Conservation (phyloP, 1,139 yeast genomes). For the Wickerhamomyces sp. region DNA sequence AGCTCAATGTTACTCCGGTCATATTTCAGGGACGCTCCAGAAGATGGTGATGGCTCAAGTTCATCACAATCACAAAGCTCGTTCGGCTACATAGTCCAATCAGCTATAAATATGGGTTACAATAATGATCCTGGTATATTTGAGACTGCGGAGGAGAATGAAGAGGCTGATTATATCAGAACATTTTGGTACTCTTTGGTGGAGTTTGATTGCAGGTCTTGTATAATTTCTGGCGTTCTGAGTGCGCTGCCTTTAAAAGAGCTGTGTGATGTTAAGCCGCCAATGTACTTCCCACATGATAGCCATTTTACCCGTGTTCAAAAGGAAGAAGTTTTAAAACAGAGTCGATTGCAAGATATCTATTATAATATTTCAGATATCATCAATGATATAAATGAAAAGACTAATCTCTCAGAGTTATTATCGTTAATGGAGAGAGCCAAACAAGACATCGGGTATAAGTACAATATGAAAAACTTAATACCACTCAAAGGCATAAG, state of each 20-base stretch:
- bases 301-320: constrained; percentile 1
- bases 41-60: constrained; percentile 34
- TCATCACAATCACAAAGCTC: constrained; percentile 31
- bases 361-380: background rate
- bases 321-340: constrained; percentile 2
- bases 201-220: constrained; percentile 5
- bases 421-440: background rate
- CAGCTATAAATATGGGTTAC: constrained; percentile 33
- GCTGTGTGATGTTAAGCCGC: constrained; percentile 3
- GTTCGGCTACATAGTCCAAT: constrained; percentile 30
- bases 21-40: constrained; percentile 36
- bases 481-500: background rate
- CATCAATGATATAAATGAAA: constrained; percentile 1
- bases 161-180: constrained; percentile 6
- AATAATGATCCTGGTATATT: constrained; percentile 34
- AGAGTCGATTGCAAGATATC: background rate
- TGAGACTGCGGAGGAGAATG: background rate
- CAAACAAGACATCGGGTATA: background rate
- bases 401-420: constrained; percentile 1
- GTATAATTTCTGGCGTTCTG: constrained; percentile 6
- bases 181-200: constrained; percentile 8
- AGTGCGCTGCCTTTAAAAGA: background rate
- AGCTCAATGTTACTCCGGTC: constrained; percentile 32
- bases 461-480: constrained; percentile 1
- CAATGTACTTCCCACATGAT: background rate